Conservation (phyloP, 1,284 basidiomycete species). For the Cryptococcus sp. region DNA sequence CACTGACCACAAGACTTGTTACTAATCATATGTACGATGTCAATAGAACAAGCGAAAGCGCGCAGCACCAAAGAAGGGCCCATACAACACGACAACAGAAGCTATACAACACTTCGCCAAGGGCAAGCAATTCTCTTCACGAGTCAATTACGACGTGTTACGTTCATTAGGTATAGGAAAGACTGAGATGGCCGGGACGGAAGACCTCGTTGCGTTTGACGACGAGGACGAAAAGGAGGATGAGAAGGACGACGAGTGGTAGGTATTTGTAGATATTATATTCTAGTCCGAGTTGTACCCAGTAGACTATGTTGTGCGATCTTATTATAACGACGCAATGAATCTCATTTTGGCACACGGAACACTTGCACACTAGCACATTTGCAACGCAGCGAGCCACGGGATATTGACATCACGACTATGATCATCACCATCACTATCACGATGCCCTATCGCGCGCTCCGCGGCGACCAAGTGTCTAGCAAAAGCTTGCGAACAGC, state of each 20-base stretch:
- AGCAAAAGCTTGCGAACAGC: slow-evolving; percentile 4
- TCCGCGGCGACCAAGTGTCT: slow-evolving; percentile 24
- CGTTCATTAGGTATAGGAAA: slow-evolving; percentile 23
- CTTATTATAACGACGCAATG: slow-evolving; percentile 24
- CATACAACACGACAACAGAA: slow-evolving; percentile 35
- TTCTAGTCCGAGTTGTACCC: too few species aligned
- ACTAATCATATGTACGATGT: not conserved
- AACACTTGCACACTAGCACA: slow-evolving; percentile 1
- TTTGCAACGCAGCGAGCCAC: slow-evolving; percentile 22
- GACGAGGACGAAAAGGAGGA: slow-evolving; percentile 15
- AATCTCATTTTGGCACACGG: not conserved
- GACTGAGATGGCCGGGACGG: slow-evolving; percentile 5
- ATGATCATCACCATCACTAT: slow-evolving; percentile 3
- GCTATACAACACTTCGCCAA: slow-evolving; percentile 39
- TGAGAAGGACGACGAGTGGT: slow-evolving; percentile 8
- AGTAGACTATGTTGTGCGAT: too few species aligned
- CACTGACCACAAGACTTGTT: not conserved
- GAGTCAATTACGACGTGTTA: slow-evolving; percentile 44
- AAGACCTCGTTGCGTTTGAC: slow-evolving; percentile 9
- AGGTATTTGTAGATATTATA: too few species aligned
- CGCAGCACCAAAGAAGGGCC: slow-evolving; percentile 30
- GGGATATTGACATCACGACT: slow-evolving; percentile 24
- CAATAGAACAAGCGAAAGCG: slow-evolving; percentile 29
- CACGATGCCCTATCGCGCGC: slow-evolving; percentile 18
- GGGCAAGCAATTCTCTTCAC: slow-evolving; percentile 44